Evolutionary conservation across 1,284 basidiomycete species (phyloP).

Genomic region (Peniophora sp.): DNA sequence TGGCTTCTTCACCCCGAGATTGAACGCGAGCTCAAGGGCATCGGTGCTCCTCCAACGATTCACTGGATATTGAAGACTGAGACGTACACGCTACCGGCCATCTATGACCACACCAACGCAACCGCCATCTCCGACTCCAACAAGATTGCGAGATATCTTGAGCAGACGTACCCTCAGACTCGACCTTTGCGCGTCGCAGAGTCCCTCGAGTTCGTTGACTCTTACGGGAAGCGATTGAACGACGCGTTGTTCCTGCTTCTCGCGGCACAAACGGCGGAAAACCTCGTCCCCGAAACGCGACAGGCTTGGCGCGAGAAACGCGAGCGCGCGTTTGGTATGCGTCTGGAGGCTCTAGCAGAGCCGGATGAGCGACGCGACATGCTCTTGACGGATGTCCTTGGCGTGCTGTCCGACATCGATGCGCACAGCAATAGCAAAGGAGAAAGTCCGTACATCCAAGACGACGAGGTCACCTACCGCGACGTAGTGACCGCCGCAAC

Average conservation of each 20-base stretch:
- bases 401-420: not conserved
- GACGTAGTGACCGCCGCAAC: not conserved
- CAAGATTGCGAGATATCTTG: not conserved
- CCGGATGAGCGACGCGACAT: not conserved
- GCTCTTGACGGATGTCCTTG: not conserved
- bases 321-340: not conserved
- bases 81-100: not conserved
- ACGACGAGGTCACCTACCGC: not conserved
- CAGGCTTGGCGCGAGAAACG: not conserved
- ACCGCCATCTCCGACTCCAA: not conserved
- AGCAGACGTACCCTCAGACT: not conserved
- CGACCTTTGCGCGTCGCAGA: not conserved
- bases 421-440: not conserved
- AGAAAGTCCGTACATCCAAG: not conserved
- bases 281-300: not conserved
- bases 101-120: not conserved
- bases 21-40: not conserved
- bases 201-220: not conserved
- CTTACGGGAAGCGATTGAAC: not conserved
- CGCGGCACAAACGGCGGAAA: not conserved
- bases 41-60: not conserved
- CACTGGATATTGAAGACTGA: not conserved
- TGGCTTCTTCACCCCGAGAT: not conserved
- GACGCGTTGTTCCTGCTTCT: not conserved
- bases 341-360: not conserved